Evolutionary conservation across 768 basidiomycete genomes (phyloP).

Genomic region (Lepiota brunneoincarnata): DNA sequence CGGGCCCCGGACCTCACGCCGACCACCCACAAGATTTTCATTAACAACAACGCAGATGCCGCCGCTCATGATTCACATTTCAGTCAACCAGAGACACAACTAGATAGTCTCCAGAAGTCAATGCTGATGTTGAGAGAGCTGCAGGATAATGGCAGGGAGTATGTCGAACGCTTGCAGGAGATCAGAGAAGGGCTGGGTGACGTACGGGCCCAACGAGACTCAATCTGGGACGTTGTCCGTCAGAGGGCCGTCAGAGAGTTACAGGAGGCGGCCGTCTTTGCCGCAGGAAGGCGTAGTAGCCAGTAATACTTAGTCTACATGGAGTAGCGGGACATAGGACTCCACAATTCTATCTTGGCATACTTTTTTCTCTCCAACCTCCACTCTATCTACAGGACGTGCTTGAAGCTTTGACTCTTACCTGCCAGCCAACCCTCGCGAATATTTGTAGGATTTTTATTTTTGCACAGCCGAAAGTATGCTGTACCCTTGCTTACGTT

Average conservation of each 20-base stretch:
- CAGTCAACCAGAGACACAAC: slow-evolving; percentile 60
- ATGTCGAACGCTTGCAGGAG: slow-evolving; percentile 80
- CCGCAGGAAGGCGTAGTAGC: slow-evolving; percentile 23
- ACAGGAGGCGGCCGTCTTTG: slow-evolving; percentile 56
- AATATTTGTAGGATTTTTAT: neutral
- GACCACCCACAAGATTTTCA: slow-evolving; percentile 63
- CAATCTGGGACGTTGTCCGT: slow-evolving; percentile 76
- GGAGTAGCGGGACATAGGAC: neutral
- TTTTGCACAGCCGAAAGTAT: neutral
- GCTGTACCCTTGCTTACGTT: slow-evolving; percentile 11
- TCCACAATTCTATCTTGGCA: neutral
- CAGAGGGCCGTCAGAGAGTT: slow-evolving; percentile 73
- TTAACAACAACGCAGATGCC: slow-evolving; percentile 46
- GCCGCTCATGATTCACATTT: slow-evolving; percentile 58
- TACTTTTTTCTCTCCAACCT: neutral
- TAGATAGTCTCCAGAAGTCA: slow-evolving; percentile 72
- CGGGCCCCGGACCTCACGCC: slow-evolving; percentile 69
- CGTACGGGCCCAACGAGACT: slow-evolving; percentile 64
- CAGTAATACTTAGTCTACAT: neutral
- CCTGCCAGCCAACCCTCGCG: neutral
- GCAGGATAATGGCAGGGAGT: slow-evolving; percentile 85
- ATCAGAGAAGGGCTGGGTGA: slow-evolving; percentile 81
- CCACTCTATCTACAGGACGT: slow-evolving; percentile 3
- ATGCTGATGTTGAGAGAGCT: slow-evolving; percentile 72
- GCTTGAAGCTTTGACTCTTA: slow-evolving; percentile 1